Base-by-base conservation (phyloP, 805 yeast genomes). In the Pichia thaimueangensis region DNA sequence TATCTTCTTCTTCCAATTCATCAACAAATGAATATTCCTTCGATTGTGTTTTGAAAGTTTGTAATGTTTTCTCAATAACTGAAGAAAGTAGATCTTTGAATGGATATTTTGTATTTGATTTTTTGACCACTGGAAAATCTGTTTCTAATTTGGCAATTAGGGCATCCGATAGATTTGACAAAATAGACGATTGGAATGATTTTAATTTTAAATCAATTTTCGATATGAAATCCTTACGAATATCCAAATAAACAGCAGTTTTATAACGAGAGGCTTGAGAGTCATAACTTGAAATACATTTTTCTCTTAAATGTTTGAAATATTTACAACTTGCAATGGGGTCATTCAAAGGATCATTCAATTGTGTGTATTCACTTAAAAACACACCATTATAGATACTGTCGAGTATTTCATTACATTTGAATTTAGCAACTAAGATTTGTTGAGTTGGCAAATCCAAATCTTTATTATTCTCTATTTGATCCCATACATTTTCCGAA, bases 361-460 rank as follows among this genome's bases (percentile, higher is more conserved):
- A 49, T 5, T 56, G 57, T 24, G 56, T 21, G 17, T 53, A 58
- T 16, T 54, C 51, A 6, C 39, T 4, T 5, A 35, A 19, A 24
- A 43, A 43, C 4, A 31, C 9, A 9, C 63, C 61, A 15, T 67
- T 64, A 54, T 70, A 74, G 3, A 79, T 71, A 37, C 69, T 70
- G 33, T 69, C 64, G 19, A 82, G 73, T 37, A 93, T 85, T 62
- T 93, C 97, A 56, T 88, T 95, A 60, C 97, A 91, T 56, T 95
- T 80, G 65, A 87, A 91, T 54, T 93, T 77, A 7, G 98, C 95
- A 20, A 93, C 97, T 46, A 93, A 69, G 25, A 86, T 85, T 61
- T 93, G 98, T 58, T 93, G 98, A 2, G 97, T 89, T 22, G 98
- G 98, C 50, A 93, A 71, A 64, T 93, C 98, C 49, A 93, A 74